Evolutionary conservation across 2,329 filamentous ascomycete genomes (phyloP), one percentile per base, ranked within the genome.

Genomic region (Cladophialophora carrionii): DNA sequence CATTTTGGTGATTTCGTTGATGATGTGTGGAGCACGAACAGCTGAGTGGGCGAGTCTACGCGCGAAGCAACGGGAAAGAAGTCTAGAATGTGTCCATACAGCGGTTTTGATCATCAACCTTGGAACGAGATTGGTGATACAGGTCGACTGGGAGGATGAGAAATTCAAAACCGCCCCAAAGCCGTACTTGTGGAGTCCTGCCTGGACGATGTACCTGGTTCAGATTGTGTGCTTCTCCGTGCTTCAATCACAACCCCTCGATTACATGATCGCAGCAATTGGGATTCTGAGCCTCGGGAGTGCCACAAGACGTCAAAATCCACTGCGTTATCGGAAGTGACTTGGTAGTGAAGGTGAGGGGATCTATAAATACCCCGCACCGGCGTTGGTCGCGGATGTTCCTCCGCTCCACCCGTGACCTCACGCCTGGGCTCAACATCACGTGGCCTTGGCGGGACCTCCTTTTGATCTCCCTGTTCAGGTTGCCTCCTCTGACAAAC

Each of bases 11-110:
- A 60, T 31, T 41, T 60, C 49, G 56, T 55, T 55, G 59, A 41
- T 48, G 37, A 54, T 65, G 10, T 62, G 41, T 2, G 62, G 65
- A 31, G 61, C 64, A 46, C 62, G 62, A 26, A 65, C 54, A 22
- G 51, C 34, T 26, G 67, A 69, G 58, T 69, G 67, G 32, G 65
- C 64, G 37, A 61, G 60, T 67, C 64, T 69, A 57, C 37, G 12
- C 12, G n/a, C 41, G 43, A 31, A 32, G 46, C 48, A 52, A 52
- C 29, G 31, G 29, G 51, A 24, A 37, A 57, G 10, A 29, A 60
- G 22, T 52, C 57, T 60, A 60, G 31, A 51, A 14, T 37, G 10
- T 29, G 10, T 52, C 20, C 48, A 22, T 60, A 60, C n/a, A 46
- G 48, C 24, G 20, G 20, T 51, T 14, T 48, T 60, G 57, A 60